A percentile compares a stretch with the other conserved stretches of the same genome.
Evolutionary conservation across 768 basidiomycete species (phyloP).

Genomic region (Melanogaster broomeanus): DNA sequence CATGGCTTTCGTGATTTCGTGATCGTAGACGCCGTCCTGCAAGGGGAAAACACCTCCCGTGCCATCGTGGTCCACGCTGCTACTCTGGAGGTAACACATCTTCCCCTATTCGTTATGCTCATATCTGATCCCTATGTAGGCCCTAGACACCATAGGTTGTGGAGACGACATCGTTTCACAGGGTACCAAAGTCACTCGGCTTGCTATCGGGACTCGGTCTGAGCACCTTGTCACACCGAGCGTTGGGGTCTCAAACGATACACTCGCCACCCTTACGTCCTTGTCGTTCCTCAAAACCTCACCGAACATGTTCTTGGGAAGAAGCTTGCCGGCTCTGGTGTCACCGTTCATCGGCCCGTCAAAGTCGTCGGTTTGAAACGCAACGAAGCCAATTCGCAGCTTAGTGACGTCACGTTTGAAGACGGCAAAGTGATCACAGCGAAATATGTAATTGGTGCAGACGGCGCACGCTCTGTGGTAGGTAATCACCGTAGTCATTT

Average conservation of each 20-base stretch:
- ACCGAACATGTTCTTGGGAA: conserved; percentile 44
- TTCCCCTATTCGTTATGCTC: neutral
- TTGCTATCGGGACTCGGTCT: conserved; percentile 34
- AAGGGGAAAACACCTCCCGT: conserved; percentile 42
- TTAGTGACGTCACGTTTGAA: conserved; percentile 47
- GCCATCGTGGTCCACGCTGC: conserved; percentile 51
- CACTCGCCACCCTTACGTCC: conserved; percentile 45
- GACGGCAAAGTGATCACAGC: conserved; percentile 44
- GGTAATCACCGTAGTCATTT: conserved; percentile 7
- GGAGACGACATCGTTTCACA: conserved; percentile 38
- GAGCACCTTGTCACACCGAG: conserved; percentile 28
- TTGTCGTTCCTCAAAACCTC: conserved; percentile 44
- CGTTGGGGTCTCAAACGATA: conserved; percentile 38
- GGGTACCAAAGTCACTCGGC: conserved; percentile 33
- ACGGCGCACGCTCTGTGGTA: conserved; percentile 50
- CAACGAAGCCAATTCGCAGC: conserved; percentile 25
- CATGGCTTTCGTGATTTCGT: conserved; percentile 43
- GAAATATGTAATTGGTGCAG: conserved; percentile 52
- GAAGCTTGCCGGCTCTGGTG: conserved; percentile 31
- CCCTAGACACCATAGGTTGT: conserved; percentile 45
- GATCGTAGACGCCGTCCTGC: conserved; percentile 40
- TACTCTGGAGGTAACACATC: conserved; percentile 47
- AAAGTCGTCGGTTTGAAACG: conserved; percentile 40
- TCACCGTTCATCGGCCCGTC: conserved; percentile 38
- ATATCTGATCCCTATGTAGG: conserved; percentile 41